Evolutionary conservation across 176 grass and related monocot species (phyloP), one percentile per base, ranked within the genome.

Genomic region (Oryza meridionalis): DNA sequence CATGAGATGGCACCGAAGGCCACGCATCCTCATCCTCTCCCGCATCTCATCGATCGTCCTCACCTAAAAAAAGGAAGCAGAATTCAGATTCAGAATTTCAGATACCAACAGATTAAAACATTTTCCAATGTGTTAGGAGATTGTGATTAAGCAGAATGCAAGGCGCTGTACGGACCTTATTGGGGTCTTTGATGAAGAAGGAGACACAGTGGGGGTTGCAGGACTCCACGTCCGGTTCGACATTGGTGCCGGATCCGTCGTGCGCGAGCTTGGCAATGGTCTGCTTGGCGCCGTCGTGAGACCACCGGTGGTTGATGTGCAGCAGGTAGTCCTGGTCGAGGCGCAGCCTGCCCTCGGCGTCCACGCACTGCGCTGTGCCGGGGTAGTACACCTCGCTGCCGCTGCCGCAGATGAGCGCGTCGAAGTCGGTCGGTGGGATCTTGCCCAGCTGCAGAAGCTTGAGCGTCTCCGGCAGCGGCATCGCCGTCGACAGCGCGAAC

Each of bases 331-430:
- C 96, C 67, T 94, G 96, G 17, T 98, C 96, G 7, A 91, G 91
- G 71, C 89, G 87, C 55, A 95, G 69, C 78, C 85, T 95, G 19
- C 96, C 96, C 44, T 94, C 89, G 6, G 93, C 81, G n/a, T 92
- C 93, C 3, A 84, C 32, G 77, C 89, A 98, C 15, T 92, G 85
- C 9, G 16, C 44, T 11, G 96, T 96, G 27, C 96, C 91, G 5
- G 96, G 96, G 77, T 98, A 98, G 80, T 96, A 98, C 42, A 98
- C 93, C 83, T 95, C 93, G 24, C 96, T 93, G 44, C 96, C 93
- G 7, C 96, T 98, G 50, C 93, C 80, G 29, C 93, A 98, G 58
- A 98, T 89, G 69, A 98, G 83, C 42, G 91, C 96, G 21, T 98
- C 96, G 38, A 98, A 98, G 81, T 98, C 93, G 4, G 93, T 96